Percentiles rank a stretch among this genome's conserved stretches.
phyloP scores from a whole-genome alignment of 2,329 filamentous ascomycete genomes.

The Paecilomyces sp. region DNA sequence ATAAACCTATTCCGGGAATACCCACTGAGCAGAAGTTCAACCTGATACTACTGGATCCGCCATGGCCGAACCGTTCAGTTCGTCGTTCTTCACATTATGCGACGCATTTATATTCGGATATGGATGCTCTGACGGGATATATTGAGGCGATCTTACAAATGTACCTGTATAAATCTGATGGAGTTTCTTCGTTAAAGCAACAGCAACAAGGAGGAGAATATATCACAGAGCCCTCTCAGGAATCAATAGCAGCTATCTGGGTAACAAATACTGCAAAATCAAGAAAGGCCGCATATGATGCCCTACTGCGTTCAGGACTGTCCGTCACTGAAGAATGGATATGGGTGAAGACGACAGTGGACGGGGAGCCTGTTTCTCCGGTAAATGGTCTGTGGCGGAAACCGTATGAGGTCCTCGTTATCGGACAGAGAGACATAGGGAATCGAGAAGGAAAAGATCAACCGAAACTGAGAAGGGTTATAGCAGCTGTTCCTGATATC shows the following conservation, averaged over 20 bases:
- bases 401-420: constrained; percentile 54
- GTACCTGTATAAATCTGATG: constrained; percentile 29
- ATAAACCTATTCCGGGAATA: constrained; percentile 14
- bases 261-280: constrained; percentile 53
- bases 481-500: constrained; percentile 54
- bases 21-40: constrained; percentile 41
- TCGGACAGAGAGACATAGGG: constrained; percentile 27
- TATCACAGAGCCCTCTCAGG: constrained; percentile 1
- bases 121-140: constrained; percentile 19
- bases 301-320: constrained; percentile 41
- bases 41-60: constrained; percentile 55
- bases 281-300: constrained; percentile 37
- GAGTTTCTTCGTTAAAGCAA: constrained; percentile 10
- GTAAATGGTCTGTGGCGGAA: constrained; percentile 51
- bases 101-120: constrained; percentile 21
- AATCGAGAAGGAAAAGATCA: constrained; percentile 3
- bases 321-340: constrained; percentile 54
- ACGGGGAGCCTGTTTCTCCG: constrained; percentile 46
- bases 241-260: constrained; percentile 49
- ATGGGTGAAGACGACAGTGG: constrained; percentile 53
- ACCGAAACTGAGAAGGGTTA: constrained; percentile 40
- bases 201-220: constrained; percentile 19
- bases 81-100: constrained; percentile 45
- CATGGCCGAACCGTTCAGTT: constrained; percentile 57
- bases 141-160: constrained; percentile 39